Conservation (phyloP, 2,329 filamentous ascomycete genomes). For the Coniella vitis region DNA sequence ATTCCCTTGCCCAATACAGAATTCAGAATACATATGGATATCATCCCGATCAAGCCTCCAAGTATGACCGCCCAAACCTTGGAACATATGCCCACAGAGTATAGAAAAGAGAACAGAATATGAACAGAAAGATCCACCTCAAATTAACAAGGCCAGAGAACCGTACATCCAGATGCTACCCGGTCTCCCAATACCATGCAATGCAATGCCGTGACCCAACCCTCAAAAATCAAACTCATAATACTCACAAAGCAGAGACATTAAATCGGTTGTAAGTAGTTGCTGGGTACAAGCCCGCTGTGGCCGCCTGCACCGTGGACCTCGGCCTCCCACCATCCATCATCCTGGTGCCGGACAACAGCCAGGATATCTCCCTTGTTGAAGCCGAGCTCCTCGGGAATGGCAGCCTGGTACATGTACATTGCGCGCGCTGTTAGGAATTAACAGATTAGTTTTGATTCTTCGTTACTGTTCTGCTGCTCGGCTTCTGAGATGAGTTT, state of each 20-base stretch:
- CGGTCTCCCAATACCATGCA: too few relatives aligned
- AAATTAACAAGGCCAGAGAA: too few relatives aligned
- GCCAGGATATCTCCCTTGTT: conserved; percentile 87
- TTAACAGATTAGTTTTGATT: neutral
- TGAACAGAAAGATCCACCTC: too few relatives aligned
- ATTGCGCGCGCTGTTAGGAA: conserved; percentile 74
- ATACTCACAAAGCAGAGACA: too few relatives aligned
- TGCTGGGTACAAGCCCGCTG: conserved; percentile 59
- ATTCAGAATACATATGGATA: neutral
- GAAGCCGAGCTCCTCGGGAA: conserved; percentile 91
- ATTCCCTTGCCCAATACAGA: neutral
- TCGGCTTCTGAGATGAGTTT: too few relatives aligned
- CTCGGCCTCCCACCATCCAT: conserved; percentile 99
- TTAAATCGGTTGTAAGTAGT: conserved; percentile 51
- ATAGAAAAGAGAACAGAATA: too few relatives aligned
- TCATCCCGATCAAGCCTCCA: neutral
- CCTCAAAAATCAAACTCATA: too few relatives aligned
- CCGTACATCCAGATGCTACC: too few relatives aligned
- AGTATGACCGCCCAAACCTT: neutral
- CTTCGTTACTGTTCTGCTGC: too few relatives aligned
- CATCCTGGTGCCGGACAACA: conserved; percentile 84
- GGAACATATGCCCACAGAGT: neutral
- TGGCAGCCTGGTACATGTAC: conserved; percentile 91
- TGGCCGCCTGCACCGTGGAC: conserved; percentile 62
- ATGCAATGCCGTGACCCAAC: too few relatives aligned